Conservation (phyloP, 2,329 filamentous ascomycete genomes). For the Paecilomyces fulvus region DNA sequence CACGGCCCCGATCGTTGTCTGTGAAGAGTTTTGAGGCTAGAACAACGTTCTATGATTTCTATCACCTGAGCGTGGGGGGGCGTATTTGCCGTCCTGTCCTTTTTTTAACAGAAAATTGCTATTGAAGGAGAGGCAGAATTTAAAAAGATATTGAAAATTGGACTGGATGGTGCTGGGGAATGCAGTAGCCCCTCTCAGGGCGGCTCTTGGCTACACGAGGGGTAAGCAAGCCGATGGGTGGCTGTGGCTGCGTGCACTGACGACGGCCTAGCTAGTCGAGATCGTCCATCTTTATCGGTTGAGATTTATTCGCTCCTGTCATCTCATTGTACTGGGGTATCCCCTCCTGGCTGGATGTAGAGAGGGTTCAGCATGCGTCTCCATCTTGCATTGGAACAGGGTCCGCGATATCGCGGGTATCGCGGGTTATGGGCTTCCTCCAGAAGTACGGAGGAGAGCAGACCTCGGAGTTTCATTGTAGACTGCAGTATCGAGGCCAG, state of each 20-base stretch:
- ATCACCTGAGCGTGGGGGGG: background rate
- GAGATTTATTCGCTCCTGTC: background rate
- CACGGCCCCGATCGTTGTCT: background rate
- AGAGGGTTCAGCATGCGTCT: too few relatives aligned
- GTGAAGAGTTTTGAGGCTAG: background rate
- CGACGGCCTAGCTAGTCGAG: background rate
- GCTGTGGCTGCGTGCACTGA: background rate
- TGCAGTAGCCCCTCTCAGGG: background rate
- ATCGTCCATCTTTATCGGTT: background rate
- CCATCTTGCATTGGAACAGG: too few relatives aligned
- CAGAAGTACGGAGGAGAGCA: too few relatives aligned
- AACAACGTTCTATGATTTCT: background rate
- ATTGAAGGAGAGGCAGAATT: too few relatives aligned
- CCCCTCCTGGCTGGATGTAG: too few relatives aligned
- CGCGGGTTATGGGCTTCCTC: too few relatives aligned
- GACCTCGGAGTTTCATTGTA: too few relatives aligned
- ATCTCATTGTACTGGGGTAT: too few relatives aligned
- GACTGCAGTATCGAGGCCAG: background rate
- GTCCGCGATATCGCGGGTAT: too few relatives aligned
- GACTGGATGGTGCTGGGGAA: too few relatives aligned
- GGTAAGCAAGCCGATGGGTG: background rate
- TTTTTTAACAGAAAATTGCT: background rate
- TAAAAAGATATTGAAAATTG: background rate
- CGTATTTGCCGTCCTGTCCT: background rate
- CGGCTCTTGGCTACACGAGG: background rate